A percentile compares a stretch with the other conserved stretches of the same genome.
These are phyloP conservation scores for Talaromyces sp. DNA, from an alignment of 2,329 filamentous ascomycete genomes.

Conservation along the genomic window DNA sequence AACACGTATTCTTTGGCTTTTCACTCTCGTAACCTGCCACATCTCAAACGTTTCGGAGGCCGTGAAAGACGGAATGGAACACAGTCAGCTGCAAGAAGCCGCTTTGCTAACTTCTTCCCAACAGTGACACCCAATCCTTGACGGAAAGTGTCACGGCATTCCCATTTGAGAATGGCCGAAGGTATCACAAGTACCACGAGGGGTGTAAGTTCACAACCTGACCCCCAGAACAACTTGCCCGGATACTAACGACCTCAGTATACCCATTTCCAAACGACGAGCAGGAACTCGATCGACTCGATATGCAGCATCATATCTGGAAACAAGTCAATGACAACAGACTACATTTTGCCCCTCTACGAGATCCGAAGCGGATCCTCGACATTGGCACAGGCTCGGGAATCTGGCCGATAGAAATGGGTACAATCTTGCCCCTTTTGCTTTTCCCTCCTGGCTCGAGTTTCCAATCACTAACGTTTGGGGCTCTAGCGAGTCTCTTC, in stretches of 20 bases:
- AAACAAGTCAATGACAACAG: constrained; percentile 42
- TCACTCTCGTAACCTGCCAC: not conserved
- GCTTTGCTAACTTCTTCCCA: constrained; percentile 6
- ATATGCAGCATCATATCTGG: constrained; percentile 53
- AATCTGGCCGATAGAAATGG: constrained; percentile 66
- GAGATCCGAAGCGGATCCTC: constrained; percentile 45
- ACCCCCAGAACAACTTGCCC: not conserved
- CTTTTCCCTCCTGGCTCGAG: not conserved
- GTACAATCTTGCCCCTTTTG: constrained; percentile 25
- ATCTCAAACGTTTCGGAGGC: not conserved
- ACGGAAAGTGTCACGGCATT: constrained; percentile 42
- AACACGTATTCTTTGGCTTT: not conserved
- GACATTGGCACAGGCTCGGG: constrained; percentile 59
- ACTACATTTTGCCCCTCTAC: constrained; percentile 46
- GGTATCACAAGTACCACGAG: constrained; percentile 44
- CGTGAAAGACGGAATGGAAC: not conserved
- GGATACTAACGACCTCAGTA: constrained; percentile 21
- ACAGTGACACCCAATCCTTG: constrained; percentile 39
- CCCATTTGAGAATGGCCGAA: constrained; percentile 38
- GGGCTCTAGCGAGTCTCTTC: constrained; percentile 40
- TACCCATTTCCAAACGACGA: constrained; percentile 51
- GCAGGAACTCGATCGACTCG: constrained; percentile 51
- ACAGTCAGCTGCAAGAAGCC: not conserved
- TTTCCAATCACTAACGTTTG: not conserved
- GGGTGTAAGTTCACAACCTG: constrained; percentile 30